Evolutionary conservation across 768 basidiomycete species (phyloP), one percentile per base, ranked within the genome.

Genomic region (Guyanaporus albipodus): DNA sequence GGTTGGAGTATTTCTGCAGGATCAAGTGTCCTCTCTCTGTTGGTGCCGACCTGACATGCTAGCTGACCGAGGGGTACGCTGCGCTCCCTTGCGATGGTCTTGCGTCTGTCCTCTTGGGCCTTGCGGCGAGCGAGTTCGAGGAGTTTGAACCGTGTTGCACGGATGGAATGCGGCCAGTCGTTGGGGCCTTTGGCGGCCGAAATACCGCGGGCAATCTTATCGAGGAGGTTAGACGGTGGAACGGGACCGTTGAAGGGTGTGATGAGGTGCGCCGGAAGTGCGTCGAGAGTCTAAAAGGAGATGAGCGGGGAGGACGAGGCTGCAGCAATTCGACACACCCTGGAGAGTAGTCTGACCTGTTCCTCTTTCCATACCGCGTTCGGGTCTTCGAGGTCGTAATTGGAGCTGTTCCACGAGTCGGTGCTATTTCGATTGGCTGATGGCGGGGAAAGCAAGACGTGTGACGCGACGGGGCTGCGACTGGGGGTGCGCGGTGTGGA

Each of bases 381-480:
- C 23, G 77, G 69, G 34, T 85, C 85, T 8, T 73, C 73, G n/a
- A 73, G 71, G 50, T 78, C 78, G 55, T 74, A 72, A 51, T 80
- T 88, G 18, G 88, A 90, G 58, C 85, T 87, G 64, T 83, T 86
- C 87, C 87, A 89, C 64, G 87, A 89, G 64, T 88, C 85, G 1
- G 83, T 82, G 65, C 86, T 88, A 65, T 82, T 84, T 53, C 87
- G 49, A 48, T 68, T 47, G 18, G 72, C 62, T 2, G 74, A 57
- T 0, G 66, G 64, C 0, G 67, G 62, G 4, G 73, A 61, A 46
- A 82, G 75, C 49, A 83, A 64, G 46, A 81, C 67, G 46, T 80
- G 72, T 3, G 79, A 73, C 42, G 75, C 73, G 53, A 62, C 61
- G 24, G 82, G 79, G 4, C 82, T 80, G 52, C 72, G 72, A 35